Evolutionary conservation across 169 alveolate species (phyloP), one percentile per base, ranked within the genome.

Genomic region (Plasmodium gaboni): DNA sequence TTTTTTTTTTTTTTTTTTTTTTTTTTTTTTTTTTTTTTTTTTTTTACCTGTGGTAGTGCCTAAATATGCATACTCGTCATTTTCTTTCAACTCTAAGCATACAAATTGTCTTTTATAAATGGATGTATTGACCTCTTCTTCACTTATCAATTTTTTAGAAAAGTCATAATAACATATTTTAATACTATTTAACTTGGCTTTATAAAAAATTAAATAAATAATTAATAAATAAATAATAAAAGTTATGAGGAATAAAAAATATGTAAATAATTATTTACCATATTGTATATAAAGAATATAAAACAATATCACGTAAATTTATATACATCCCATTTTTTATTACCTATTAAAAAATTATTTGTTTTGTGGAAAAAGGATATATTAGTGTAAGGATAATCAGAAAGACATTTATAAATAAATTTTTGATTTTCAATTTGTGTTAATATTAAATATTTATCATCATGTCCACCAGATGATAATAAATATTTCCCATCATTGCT

Each of bases 401-500:
- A 83, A 9, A 68, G 19, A 1, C 85, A 68, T 24, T 83, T 83
- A 63, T 83, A 83, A 26, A 83, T 83, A 83, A 83, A 83, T 55
- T 83, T 68, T 46, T 83, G 91, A 15, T 83, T 83, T 42, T 53
- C 73, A 17, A 83, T 83, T 57, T 83, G 67, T 2, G 91, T 83
- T 71, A 83, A 68, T 28, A 83, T 55, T 71, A 83, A 55, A 17
- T 46, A 24, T 57, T 83, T 83, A 32, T 83, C 91, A 57, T 83
- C 91, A 38, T 83, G 85, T 24, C 85, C 91, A 38, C 91, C 91
- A 4, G 91, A 83, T n/a, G 91, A 83, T 48, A 83, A 55, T 22
- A 83, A 38, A 28, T 83, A 83, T 48, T 83, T 83, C 6, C 91
- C 91, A 68, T 83, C 91, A 12, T 38, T 68, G n/a, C 91, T 83